Percentiles rank a stretch among this genome's conserved stretches.
phyloP scores from a whole-genome alignment of 2,329 filamentous ascomycete genomes.

The Sporothrix pseudoabietina region DNA sequence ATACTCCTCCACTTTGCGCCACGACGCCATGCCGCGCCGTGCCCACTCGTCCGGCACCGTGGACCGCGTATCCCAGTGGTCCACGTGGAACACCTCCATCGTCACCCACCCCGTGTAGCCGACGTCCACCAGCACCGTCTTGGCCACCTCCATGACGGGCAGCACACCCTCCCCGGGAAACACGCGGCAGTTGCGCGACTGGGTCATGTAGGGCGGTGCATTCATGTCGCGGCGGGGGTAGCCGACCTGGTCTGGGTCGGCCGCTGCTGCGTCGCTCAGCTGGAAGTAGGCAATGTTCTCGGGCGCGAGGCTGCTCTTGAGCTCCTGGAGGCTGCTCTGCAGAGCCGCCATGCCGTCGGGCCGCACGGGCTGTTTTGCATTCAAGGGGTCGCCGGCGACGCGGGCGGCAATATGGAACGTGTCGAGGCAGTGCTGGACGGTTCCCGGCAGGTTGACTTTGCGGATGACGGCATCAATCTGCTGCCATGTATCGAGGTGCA shows the following conservation, averaged over 20 bases:
- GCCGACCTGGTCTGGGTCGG: background rate
- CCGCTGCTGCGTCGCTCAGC: slow-evolving; percentile 4
- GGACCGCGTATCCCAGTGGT: background rate
- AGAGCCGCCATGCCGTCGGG: background rate
- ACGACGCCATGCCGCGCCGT: slow-evolving; percentile 6
- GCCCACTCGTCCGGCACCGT: slow-evolving; percentile 1
- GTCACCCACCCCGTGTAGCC: slow-evolving; percentile 2
- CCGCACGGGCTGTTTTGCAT: background rate
- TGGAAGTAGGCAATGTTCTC: slow-evolving; percentile 2
- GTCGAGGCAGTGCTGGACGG: slow-evolving; percentile 16
- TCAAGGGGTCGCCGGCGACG: slow-evolving; percentile 3
- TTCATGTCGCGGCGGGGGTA: slow-evolving; percentile 1
- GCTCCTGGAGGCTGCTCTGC: background rate
- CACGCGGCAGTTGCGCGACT: slow-evolving; percentile 17
- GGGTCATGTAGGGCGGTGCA: slow-evolving; percentile 5
- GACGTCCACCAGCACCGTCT: slow-evolving; percentile 1
- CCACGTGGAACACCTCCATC: slow-evolving; percentile 16
- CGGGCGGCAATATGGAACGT: slow-evolving; percentile 9
- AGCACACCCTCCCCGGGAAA: slow-evolving; percentile 12
- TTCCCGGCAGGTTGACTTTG: background rate
- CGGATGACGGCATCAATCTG: slow-evolving; percentile 4
- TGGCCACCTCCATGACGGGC: slow-evolving; percentile 14
- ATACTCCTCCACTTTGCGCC: slow-evolving; percentile 9
- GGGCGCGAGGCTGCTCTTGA: background rate
- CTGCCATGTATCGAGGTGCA: slow-evolving; percentile 13